phyloP scores from a whole-genome alignment of 768 basidiomycete species.

The Mycena sanguinolenta region DNA sequence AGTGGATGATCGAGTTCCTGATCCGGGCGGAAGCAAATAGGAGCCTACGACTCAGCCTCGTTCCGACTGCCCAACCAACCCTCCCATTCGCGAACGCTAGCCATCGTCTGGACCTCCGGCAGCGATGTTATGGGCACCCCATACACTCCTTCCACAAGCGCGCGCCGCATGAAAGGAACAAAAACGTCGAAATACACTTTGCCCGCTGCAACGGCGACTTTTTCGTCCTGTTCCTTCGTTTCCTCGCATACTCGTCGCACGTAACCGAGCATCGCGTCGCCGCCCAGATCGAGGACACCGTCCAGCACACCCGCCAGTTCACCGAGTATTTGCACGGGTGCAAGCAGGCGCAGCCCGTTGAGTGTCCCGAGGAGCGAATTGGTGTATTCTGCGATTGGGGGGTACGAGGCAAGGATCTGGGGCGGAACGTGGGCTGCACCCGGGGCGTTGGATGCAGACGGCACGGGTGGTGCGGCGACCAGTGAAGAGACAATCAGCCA shows the following conservation, averaged over 20 bases:
- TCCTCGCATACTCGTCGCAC: slow-evolving; percentile 43
- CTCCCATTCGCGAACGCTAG: slow-evolving; percentile 52
- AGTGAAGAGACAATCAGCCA: slow-evolving; percentile 62
- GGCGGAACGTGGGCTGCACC: slow-evolving; percentile 76
- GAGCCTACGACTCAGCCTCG: neutral
- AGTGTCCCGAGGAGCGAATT: slow-evolving; percentile 82
- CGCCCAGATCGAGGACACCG: slow-evolving; percentile 59
- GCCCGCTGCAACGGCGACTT: slow-evolving; percentile 61
- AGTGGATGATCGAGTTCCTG: neutral
- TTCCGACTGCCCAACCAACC: slow-evolving; percentile 34
- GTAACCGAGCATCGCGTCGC: slow-evolving; percentile 63
- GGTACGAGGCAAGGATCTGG: slow-evolving; percentile 76
- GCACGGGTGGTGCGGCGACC: slow-evolving; percentile 45
- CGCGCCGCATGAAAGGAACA: slow-evolving; percentile 79
- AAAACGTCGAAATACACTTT: slow-evolving; percentile 72
- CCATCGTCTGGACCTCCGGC: slow-evolving; percentile 35
- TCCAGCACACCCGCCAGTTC: slow-evolving; percentile 68
- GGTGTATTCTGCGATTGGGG: slow-evolving; percentile 78
- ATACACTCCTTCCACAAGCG: slow-evolving; percentile 83
- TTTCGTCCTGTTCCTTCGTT: slow-evolving; percentile 46
- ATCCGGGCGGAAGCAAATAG: slow-evolving; percentile 5
- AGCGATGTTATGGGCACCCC: slow-evolving; percentile 49
- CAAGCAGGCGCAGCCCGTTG: slow-evolving; percentile 86
- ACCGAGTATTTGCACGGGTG: slow-evolving; percentile 71
- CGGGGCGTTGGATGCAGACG: slow-evolving; percentile 42